Conservation (phyloP, 371 early-diverging fungal species). For the Rhizopus stolonifer region DNA sequence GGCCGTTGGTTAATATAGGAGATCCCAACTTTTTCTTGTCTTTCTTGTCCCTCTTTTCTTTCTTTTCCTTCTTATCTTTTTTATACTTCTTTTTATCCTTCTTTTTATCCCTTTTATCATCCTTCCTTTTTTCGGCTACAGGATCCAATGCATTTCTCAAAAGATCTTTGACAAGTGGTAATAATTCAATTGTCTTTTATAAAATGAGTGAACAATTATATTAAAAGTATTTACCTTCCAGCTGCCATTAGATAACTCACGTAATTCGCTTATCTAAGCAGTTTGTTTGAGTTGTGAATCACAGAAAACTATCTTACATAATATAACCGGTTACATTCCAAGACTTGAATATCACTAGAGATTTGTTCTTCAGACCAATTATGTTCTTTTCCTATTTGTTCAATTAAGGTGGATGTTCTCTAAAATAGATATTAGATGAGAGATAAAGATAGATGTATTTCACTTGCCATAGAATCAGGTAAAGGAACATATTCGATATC, state of each 20-base stretch:
- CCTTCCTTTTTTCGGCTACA: neutral
- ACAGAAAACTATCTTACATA: constrained; percentile 31
- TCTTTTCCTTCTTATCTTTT: constrained; percentile 17
- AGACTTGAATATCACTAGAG: constrained; percentile 46
- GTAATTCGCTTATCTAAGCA: constrained; percentile 52
- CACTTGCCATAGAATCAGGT: constrained; percentile 31
- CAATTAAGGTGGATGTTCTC: constrained; percentile 63
- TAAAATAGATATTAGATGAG: no score
- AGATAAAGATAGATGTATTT: no score
- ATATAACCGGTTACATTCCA: constrained; percentile 56
- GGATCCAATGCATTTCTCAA: constrained; percentile 24
- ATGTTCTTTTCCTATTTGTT: constrained; percentile 60
- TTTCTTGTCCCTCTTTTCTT: constrained; percentile 30
- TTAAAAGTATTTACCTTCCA: constrained; percentile 54
- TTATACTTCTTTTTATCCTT: constrained; percentile 13
- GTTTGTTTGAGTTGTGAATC: neutral
- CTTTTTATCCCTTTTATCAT: neutral
- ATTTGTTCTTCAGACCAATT: constrained; percentile 63
- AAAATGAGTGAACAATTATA: neutral
- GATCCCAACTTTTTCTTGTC: constrained; percentile 24
- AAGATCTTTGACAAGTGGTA: constrained; percentile 34
- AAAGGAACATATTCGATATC: constrained; percentile 23
- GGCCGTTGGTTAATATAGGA: constrained; percentile 21
- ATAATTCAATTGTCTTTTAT: constrained; percentile 23
- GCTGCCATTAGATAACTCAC: constrained; percentile 58